Base-by-base conservation (phyloP, 2,329 filamentous ascomycete species). In the Rasamsonia emersonii region DNA sequence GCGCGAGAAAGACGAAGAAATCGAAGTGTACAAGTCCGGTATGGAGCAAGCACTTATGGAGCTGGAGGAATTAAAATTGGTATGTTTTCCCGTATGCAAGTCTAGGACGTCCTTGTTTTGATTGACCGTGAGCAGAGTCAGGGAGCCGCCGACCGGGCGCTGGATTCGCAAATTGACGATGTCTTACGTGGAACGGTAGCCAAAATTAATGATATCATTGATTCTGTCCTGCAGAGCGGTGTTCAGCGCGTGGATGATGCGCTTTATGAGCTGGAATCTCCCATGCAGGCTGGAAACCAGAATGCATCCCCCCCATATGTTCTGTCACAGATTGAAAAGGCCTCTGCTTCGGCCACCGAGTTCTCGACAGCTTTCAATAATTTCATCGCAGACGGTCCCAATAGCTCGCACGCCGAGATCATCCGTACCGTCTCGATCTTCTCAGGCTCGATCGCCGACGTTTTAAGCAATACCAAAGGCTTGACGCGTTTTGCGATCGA, bases 351-450 rank as follows among this genome's bases (percentile, higher is more conserved):
- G 43, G 86, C 91, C 9, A 96, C 93, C 60, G 91, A 98, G 56
- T 98, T 98, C 60, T 91, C 89, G 2, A 96, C 89, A 0, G 81
- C 91, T 0, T 98, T 96, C 71, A 98, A 95, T 67, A 93, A 93
- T 61, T 96, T 93, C 59, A 93, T 98, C 49, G 91, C 89, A 5
- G 91, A 98, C 53, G 91, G 91, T 0, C 88, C 89, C 4, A 93
- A 88, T 58, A 86, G 84, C 54, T 79, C 79, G 7, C 86, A 95
- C 51, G 76, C 82, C 2, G 88, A 94, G 38, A 82, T 98, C 39
- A 96, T 96, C 59, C 86, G 86, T 54, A 85, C 86, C 1, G 83
- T 94, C 47, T 91, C 86, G 51, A 75, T 86, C 32, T 95, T 96
- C 59, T 73, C 91, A 1, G 85, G 88, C 13, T 84, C 91, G 3